Conservation (phyloP, 192 early-diverging fungal species). For the Nowakowskiella sp. region DNA sequence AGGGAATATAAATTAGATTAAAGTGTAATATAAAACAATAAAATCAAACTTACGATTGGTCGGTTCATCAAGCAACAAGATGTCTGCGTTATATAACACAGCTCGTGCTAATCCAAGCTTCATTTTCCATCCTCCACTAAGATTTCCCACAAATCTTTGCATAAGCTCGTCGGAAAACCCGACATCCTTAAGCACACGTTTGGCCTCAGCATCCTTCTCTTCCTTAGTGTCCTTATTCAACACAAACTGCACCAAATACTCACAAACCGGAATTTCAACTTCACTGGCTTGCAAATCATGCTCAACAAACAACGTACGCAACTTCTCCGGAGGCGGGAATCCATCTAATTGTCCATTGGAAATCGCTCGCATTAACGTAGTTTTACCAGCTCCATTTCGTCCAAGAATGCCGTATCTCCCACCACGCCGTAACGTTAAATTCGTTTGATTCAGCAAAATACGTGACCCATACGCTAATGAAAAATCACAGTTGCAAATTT, state of each 20-base stretch:
- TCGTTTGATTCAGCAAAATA: slow-evolving; percentile 65
- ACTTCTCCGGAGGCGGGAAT: slow-evolving; percentile 68
- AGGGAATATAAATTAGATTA: slow-evolving; percentile 5
- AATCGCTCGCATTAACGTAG: slow-evolving; percentile 80
- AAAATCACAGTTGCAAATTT: slow-evolving; percentile 70
- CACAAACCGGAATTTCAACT: slow-evolving; percentile 58
- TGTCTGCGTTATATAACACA: slow-evolving; percentile 77
- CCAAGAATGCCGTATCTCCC: slow-evolving; percentile 76
- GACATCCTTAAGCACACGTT: slow-evolving; percentile 45
- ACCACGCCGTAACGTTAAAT: slow-evolving; percentile 60
- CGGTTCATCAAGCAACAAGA: slow-evolving; percentile 77
- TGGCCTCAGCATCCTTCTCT: slow-evolving; percentile 41
- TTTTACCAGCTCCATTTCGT: slow-evolving; percentile 79
- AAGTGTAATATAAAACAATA: slow-evolving; percentile 30
- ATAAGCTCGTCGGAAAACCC: slow-evolving; percentile 62
- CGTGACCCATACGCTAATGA: slow-evolving; percentile 76
- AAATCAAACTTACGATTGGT: slow-evolving; percentile 83
- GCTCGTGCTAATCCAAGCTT: slow-evolving; percentile 81
- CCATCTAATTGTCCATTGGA: slow-evolving; percentile 73
- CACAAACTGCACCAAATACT: slow-evolving; percentile 46
- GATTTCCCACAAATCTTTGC: slow-evolving; percentile 53
- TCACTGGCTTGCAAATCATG: slow-evolving; percentile 67
- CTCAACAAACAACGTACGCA: slow-evolving; percentile 74
- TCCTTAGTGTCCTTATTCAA: slow-evolving; percentile 47
- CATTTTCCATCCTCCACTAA: slow-evolving; percentile 90